Percentiles rank a stretch among this genome's conserved stretches.
phyloP scores from a whole-genome alignment of 2,329 filamentous ascomycete species.

The Cercospora zeae-maydis region DNA sequence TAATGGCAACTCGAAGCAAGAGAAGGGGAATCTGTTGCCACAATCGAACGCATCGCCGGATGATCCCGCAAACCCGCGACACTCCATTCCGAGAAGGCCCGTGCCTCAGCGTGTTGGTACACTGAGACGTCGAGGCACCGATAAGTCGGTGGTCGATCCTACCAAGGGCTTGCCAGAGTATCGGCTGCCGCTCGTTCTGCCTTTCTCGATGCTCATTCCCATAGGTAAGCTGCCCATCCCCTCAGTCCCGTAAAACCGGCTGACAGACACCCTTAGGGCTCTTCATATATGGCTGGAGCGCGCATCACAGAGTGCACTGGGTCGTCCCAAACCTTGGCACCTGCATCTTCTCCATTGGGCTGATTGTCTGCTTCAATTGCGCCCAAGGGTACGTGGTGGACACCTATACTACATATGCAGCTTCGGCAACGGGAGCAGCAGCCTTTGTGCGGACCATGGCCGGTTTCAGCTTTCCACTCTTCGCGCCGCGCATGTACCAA shows the following conservation, averaged over 20 bases:
- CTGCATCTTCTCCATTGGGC: conserved; percentile 23
- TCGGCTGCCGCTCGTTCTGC: conserved; percentile 50
- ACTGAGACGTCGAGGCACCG: conserved; percentile 8
- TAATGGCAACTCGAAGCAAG: conserved; percentile 4
- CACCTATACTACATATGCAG: conserved; percentile 47
- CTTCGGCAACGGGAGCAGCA: conserved; percentile 47
- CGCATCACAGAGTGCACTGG: conserved; percentile 26
- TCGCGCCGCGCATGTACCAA: conserved; percentile 44
- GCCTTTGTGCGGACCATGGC: conserved; percentile 47
- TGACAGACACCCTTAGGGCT: conserved; percentile 12
- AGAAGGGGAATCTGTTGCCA: conserved; percentile 13
- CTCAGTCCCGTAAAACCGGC: not conserved
- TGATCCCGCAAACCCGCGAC: not conserved
- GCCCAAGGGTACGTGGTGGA: conserved; percentile 44
- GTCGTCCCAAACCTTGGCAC: conserved; percentile 28
- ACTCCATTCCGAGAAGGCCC: conserved; percentile 17
- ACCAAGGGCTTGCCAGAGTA: conserved; percentile 40
- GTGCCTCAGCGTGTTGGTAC: conserved; percentile 6
- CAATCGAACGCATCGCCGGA: not conserved
- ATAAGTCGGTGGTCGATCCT: conserved; percentile 17
- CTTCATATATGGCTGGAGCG: conserved; percentile 30
- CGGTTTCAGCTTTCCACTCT: conserved; percentile 51
- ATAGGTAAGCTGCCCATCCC: conserved; percentile 8
- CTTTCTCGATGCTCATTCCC: conserved; percentile 34
- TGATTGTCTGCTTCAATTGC: conserved; percentile 26